Percentiles rank a stretch among this genome's conserved stretches.
phyloP scores from a whole-genome alignment of 202 grass and related monocot genomes.

The Saccharum hybrid region DNA sequence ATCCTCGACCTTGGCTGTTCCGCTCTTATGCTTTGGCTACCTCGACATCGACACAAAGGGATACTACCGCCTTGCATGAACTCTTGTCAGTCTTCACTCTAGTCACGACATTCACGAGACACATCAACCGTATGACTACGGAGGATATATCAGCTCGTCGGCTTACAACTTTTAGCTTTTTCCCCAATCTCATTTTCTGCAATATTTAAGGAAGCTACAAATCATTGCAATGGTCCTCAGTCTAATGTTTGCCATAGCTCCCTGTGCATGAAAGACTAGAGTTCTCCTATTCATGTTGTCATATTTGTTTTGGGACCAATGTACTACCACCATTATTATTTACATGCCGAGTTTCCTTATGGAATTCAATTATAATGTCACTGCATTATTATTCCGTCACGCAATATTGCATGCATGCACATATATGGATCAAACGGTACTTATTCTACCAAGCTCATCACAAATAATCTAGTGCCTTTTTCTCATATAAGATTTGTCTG shows the following conservation, averaged over 20 bases:
- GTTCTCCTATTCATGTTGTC: not conserved
- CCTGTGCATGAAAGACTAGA: not conserved
- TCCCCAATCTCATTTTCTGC: not conserved
- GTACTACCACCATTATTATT: not conserved
- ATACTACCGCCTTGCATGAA: too few relatives aligned
- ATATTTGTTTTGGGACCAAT: conserved; percentile 14
- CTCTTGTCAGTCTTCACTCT: too few relatives aligned
- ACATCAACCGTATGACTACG: too few relatives aligned
- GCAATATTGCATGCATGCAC: not conserved
- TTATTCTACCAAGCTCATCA: not conserved
- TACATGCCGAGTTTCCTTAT: not conserved
- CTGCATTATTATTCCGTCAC: not conserved
- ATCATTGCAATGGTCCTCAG: conserved; percentile 1
- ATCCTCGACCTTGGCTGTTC: not conserved
- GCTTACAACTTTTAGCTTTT: not conserved
- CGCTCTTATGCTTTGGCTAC: too few relatives aligned
- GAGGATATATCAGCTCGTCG: not conserved
- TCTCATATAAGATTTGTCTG: not conserved
- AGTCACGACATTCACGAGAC: too few relatives aligned
- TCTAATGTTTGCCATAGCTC: not conserved
- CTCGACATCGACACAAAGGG: too few relatives aligned
- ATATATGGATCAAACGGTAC: not conserved
- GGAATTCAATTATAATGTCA: conserved; percentile 3
- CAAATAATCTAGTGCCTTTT: not conserved
- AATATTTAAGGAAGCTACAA: not conserved